A percentile compares a stretch with the other conserved stretches of the same genome.
These are phyloP conservation scores for Pelargonium nanum DNA, from an alignment of 345 rosid genomes.

Conservation along the genomic window DNA sequence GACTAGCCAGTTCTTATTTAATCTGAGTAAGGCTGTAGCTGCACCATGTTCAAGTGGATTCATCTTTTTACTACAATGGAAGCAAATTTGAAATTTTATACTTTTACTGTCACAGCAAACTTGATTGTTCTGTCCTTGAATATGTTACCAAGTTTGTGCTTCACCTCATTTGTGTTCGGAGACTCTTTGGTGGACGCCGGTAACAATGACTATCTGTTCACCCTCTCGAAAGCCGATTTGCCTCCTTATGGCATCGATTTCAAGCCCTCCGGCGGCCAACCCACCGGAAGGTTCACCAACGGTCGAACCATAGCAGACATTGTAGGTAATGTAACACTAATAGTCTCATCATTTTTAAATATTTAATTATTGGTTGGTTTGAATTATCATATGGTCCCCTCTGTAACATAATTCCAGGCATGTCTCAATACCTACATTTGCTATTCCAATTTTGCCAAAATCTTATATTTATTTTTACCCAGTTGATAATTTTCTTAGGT, in stretches of 20 bases:
- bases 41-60: not conserved
- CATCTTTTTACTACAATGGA: not conserved
- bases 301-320: conserved; percentile 27
- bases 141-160: conserved; percentile 5
- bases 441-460: not conserved
- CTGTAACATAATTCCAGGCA: not conserved
- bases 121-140: not conserved
- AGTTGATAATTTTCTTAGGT: not conserved
- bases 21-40: not conserved
- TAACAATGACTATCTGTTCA: conserved; percentile 35
- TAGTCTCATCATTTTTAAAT: not conserved
- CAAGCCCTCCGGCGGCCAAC: conserved; percentile 40
- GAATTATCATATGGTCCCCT: no score
- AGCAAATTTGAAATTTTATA: not conserved
- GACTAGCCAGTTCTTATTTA: not conserved
- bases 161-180: conserved; percentile 41
- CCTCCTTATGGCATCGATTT: conserved; percentile 60
- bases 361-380: no score
- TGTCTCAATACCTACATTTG: not conserved
- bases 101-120: not conserved
- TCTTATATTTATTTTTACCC: not conserved
- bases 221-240: conserved; percentile 40
- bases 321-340: not conserved
- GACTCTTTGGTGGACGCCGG: conserved; percentile 53
- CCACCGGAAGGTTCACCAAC: conserved; percentile 63